Conservation (phyloP, 768 basidiomycete species). For the Leccinum truebloodii region DNA sequence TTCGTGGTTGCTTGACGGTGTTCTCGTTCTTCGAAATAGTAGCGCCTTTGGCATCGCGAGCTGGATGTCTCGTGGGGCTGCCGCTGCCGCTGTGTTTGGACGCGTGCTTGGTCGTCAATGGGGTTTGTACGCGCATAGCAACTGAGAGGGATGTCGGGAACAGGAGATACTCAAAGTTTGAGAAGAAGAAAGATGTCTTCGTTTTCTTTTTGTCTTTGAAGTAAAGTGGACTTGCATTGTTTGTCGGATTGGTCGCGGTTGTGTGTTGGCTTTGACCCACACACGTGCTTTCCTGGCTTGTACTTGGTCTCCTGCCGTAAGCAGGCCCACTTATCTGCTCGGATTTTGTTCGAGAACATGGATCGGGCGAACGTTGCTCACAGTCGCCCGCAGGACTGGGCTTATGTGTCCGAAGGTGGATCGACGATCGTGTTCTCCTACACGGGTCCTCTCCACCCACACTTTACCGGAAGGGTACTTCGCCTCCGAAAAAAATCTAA, state of each 20-base stretch:
- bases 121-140: slow-evolving; percentile 21
- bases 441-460: slow-evolving; percentile 49
- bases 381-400: slow-evolving; percentile 60
- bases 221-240: slow-evolving; percentile 19
- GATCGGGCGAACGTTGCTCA: slow-evolving; percentile 18
- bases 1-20: slow-evolving; percentile 6
- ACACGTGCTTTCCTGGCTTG: too few species aligned
- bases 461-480: slow-evolving; percentile 66
- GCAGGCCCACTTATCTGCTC: too few species aligned
- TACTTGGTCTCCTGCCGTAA: too few species aligned
- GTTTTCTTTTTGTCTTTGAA: not conserved
- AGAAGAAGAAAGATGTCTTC: not conserved
- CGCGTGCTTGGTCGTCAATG: slow-evolving; percentile 7
- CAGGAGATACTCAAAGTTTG: not conserved
- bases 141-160: not conserved
- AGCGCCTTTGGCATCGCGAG: slow-evolving; percentile 11
- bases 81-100: slow-evolving; percentile 4
- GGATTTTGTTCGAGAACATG: slow-evolving; percentile 11
- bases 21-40: slow-evolving; percentile 7
- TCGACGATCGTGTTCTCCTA: slow-evolving; percentile 90
- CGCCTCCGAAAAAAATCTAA: slow-evolving; percentile 66
- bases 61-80: slow-evolving; percentile 13
- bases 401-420: slow-evolving; percentile 90
- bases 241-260: slow-evolving; percentile 11
- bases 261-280: not conserved